Conservation (phyloP, 148 eudicot species). For the Cornus suecica region DNA sequence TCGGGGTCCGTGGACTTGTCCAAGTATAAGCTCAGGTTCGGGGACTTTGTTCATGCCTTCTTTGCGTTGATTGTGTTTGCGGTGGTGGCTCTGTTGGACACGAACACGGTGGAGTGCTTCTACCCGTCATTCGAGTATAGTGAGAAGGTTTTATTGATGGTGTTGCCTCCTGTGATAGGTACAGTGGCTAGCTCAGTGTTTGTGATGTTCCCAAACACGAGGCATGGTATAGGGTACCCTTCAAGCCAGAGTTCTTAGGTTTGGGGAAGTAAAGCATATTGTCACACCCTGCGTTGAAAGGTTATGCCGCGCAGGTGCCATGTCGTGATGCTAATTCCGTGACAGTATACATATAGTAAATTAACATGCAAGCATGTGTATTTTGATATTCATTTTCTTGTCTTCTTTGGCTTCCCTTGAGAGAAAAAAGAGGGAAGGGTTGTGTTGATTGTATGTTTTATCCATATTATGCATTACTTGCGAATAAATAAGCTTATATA, state of each 20-base stretch:
- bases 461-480: too few relatives aligned
- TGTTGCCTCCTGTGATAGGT: conserved; percentile 69
- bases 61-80: conserved; percentile 52
- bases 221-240: conserved; percentile 81
- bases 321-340: too few relatives aligned
- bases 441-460: too few relatives aligned
- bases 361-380: too few relatives aligned
- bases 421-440: too few relatives aligned
- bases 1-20: conserved; percentile 31
- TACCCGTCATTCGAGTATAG: conserved; percentile 48
- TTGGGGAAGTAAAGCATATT: neutral
- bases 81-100: conserved; percentile 55
- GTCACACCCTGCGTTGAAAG: too few relatives aligned
- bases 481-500: too few relatives aligned
- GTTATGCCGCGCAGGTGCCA: too few relatives aligned
- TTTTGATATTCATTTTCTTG: too few relatives aligned
- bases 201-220: conserved; percentile 53
- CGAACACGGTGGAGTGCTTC: conserved; percentile 59
- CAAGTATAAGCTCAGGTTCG: conserved; percentile 37
- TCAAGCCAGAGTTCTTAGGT: conserved; percentile 8
- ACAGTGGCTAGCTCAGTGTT: conserved; percentile 44
- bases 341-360: too few relatives aligned
- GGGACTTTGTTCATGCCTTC: conserved; percentile 68
- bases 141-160: conserved; percentile 50
- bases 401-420: too few relatives aligned